These are phyloP conservation scores for Aaosphaeria pasadenensis DNA, from an alignment of 2,329 filamentous ascomycete species.

Conservation along the genomic window DNA sequence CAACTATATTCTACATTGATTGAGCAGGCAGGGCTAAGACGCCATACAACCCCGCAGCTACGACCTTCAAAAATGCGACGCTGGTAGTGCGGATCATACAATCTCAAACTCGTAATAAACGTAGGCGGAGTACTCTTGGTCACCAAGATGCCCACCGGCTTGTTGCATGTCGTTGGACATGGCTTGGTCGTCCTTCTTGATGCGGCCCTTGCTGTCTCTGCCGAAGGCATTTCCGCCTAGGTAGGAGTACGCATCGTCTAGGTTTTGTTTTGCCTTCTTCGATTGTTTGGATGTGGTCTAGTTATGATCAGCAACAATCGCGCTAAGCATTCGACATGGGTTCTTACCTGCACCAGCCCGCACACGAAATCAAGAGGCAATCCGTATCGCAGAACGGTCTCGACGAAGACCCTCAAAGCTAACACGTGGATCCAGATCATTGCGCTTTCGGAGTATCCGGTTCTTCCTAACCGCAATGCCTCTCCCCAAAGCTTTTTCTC, in stretches of 20 bases:
- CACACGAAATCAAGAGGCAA: slow-evolving; percentile 86
- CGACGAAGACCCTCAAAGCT: slow-evolving; percentile 89
- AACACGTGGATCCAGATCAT: slow-evolving; percentile 96
- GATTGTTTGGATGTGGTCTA: slow-evolving; percentile 80
- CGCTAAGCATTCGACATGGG: not conserved
- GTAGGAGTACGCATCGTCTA: slow-evolving; percentile 86
- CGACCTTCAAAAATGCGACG: not conserved
- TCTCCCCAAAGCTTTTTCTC: slow-evolving; percentile 93
- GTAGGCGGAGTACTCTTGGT: slow-evolving; percentile 90
- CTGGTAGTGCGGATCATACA: slow-evolving; percentile 5
- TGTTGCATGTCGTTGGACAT: slow-evolving; percentile 81
- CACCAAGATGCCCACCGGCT: slow-evolving; percentile 59
- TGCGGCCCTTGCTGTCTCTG: slow-evolving; percentile 87
- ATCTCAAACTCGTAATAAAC: slow-evolving; percentile 97
- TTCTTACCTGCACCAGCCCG: slow-evolving; percentile 71
- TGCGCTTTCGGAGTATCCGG: slow-evolving; percentile 93
- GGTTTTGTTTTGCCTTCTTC: slow-evolving; percentile 63
- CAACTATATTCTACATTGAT: slow-evolving; percentile 1
- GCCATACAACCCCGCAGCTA: too few species aligned
- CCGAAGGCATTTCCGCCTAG: slow-evolving; percentile 92
- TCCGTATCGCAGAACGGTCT: slow-evolving; percentile 95
- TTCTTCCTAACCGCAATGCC: slow-evolving; percentile 78
- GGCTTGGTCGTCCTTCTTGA: slow-evolving; percentile 83
- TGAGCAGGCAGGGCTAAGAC: not conserved
- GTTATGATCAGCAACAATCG: slow-evolving; percentile 1